Conservation (phyloP, 2,329 filamentous ascomycete species). For the Pseudohalonectria lignicola region DNA sequence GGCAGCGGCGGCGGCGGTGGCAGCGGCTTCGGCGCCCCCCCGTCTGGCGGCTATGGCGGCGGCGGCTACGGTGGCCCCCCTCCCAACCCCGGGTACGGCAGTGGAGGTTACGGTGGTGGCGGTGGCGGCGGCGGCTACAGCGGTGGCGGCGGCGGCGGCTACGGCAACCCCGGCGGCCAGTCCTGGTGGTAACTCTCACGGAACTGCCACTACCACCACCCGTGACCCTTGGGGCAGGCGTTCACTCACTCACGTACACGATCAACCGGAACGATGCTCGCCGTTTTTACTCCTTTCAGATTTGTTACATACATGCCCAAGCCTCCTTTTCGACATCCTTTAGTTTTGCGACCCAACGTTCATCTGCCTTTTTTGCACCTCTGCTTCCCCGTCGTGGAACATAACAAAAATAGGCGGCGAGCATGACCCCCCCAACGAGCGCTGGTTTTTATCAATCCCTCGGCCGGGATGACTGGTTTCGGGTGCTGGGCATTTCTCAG, state of each 20-base stretch:
- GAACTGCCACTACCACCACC: neutral
- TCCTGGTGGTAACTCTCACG: constrained; percentile 57
- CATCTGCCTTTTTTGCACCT: constrained; percentile 7
- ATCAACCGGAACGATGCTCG: neutral
- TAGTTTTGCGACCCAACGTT: constrained; percentile 4
- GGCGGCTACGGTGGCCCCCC: constrained; percentile 33
- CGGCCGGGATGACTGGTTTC: constrained; percentile 19
- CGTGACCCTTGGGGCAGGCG: constrained; percentile 1
- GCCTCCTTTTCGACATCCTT: constrained; percentile 8
- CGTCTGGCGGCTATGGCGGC: constrained; percentile 26
- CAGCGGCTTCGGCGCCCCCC: constrained; percentile 20
- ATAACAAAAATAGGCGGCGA: constrained; percentile 19
- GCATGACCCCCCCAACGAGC: constrained; percentile 21
- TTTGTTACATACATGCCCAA: constrained; percentile 7
- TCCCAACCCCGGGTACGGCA: constrained; percentile 24
- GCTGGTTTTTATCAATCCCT: constrained; percentile 4
- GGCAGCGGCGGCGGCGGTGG: constrained; percentile 36
- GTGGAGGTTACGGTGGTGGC: constrained; percentile 31
- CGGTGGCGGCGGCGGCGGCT: constrained; percentile 31
- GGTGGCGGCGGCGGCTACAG: constrained; percentile 23
- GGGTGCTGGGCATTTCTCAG: constrained; percentile 21
- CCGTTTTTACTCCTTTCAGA: constrained; percentile 8
- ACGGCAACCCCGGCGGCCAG: constrained; percentile 60
- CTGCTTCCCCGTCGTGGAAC: constrained; percentile 13
- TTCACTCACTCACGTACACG: constrained; percentile 1